Evolutionary conservation across 73 alveolate species (phyloP), one percentile per base, ranked within the genome.

Genomic region (Paramecium biaurelia): DNA sequence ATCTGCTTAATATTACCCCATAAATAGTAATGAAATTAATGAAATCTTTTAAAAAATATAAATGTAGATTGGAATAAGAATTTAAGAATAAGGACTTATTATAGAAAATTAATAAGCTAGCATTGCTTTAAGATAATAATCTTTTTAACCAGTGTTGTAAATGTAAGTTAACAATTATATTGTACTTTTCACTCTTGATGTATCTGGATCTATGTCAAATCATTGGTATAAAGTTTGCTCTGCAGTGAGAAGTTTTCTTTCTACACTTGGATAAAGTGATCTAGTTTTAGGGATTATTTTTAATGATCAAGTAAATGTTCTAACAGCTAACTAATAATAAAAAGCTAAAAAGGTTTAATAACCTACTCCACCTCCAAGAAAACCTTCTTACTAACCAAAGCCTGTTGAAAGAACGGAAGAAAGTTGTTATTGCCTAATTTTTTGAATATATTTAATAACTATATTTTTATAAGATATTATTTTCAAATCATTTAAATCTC

Each of bases 121-220:
- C 4, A 7, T 70, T 11, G 86, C 57, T 26, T 11, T 70, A 41
- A 41, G 7, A 32, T 70, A 70, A 70, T 18, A 24, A 70, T 7
- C 34, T 26, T 30, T 2, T 12, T 3, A 47, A 9, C 59, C 59
- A 47, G 23, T n/a, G 7, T 6, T 74, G 15, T 30, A 4, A 9
- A 18, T 74, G 32, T 21, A 74, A 74, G 10, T 35, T 24, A 35
- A 74, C 7, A 35, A 38, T 9, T 74, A 74, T 7, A 35, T 74
- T 18, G 41, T 74, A 12, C 87, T 74, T 6, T 74, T 74, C 58
- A 74, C 57, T 32, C 34, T 74, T 32, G 87, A 74, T 74, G 59
- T 74, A 20, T 35, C 67, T 32, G 87, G 87, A 74, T 74, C 87
- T 35, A 74, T 74, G 87, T 5, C 1, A 18, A 5, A 58, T 34